Base-by-base conservation (phyloP, 306 rosid genomes). In the Cucurbita ficifolia region DNA sequence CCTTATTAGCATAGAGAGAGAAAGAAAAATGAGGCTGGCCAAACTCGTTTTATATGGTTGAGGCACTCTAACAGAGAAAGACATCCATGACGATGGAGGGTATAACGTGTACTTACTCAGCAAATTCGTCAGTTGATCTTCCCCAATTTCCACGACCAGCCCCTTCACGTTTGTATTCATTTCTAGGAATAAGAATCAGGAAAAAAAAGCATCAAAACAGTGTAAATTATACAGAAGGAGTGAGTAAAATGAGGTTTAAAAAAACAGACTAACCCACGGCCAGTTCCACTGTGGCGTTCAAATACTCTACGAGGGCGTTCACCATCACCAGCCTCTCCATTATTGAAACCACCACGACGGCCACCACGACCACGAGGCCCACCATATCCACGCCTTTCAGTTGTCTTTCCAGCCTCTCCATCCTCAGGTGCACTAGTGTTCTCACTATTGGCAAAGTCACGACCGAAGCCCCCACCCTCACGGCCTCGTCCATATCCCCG, bases 91-190 rank as follows among this genome's bases (percentile, higher is more conserved):
- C 14, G 18, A 16, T 60, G 39, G n/a, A 57, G 35, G 67, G 21
- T 13, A 43, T 19, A 19, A 43, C 11, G 38, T 18, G 22, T 54
- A 56, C 40, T 81, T 83, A 91, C 99, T 81, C 83, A 55, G 88
- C 54, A 81, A 86, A 64, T 61, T 88, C 99, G 82, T 91, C 96
- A 68, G 77, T 43, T 70, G 86, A 80, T 43, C 88, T 81, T 81
- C 98, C 99, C 97, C 99, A 95, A 78, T 95, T 95, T 46, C 96
- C 99, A 14, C 96, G 88, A 14, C 99, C 99, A 81, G 92, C 35
- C 8, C 97, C 99, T 18, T 91, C 96, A 2, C 92, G 91, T 68
- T 95, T 91, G 76, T 89, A 43, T 53, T 87, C 99, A 80, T 54
- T 85, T 77, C 97, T 95, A 82, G 67, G 68, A 42, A 86, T 35